These are phyloP conservation scores for Marasmius sp. DNA, from an alignment of 1,284 basidiomycete species.

Conservation along the genomic window DNA sequence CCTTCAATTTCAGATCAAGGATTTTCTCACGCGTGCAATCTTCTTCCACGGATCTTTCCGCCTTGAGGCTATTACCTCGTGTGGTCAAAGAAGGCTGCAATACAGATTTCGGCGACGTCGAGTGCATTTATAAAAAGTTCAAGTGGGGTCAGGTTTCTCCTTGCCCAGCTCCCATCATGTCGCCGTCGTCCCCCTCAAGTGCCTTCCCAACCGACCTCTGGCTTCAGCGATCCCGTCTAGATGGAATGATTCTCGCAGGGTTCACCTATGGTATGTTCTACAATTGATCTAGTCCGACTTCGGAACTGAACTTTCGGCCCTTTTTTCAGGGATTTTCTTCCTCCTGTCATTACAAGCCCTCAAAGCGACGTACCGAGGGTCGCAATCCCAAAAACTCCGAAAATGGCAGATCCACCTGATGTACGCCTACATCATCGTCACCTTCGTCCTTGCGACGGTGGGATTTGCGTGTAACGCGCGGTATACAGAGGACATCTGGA, in stretches of 20 bases:
- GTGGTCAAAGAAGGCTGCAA: background rate
- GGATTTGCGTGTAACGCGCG: slow-evolving; percentile 27
- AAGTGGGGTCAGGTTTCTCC: background rate
- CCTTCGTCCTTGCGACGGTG: slow-evolving; percentile 30
- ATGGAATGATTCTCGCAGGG: slow-evolving; percentile 1
- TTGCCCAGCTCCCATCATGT: background rate
- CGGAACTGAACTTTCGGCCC: background rate
- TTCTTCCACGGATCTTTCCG: no score
- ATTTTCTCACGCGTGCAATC: no score
- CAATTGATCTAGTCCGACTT: background rate
- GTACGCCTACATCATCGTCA: slow-evolving; percentile 20
- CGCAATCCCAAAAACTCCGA: slow-evolving; percentile 23
- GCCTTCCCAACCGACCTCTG: background rate
- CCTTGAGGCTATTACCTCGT: background rate
- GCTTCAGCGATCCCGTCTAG: background rate
- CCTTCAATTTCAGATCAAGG: no score
- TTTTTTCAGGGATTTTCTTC: slow-evolving; percentile 3
- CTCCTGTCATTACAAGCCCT: slow-evolving; percentile 2
- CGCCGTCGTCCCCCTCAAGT: background rate
- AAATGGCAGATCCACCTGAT: background rate
- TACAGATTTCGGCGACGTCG: no score
- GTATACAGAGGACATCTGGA: slow-evolving; percentile 34
- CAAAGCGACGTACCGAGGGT: background rate
- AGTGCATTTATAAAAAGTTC: background rate
- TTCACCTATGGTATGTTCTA: background rate